Percentiles rank a stretch among this genome's conserved stretches.
Evolutionary conservation across 768 basidiomycete genomes (phyloP).

Genomic region (Coprinopsis sp.): DNA sequence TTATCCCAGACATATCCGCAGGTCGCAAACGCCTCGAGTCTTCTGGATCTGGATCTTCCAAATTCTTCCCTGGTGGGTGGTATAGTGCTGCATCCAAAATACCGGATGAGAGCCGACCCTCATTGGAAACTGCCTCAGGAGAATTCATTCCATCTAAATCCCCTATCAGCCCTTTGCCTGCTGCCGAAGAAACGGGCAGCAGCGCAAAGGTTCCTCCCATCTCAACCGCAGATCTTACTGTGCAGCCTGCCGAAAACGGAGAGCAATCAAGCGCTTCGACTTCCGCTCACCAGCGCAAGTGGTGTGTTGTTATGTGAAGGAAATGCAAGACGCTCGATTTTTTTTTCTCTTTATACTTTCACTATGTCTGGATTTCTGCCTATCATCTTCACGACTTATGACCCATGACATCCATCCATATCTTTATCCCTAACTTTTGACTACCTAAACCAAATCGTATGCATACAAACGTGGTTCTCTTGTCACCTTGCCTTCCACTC

Average conservation of each 20-base stretch:
- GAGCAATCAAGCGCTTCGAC: conserved; percentile 10
- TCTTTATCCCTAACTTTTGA: too few relatives aligned
- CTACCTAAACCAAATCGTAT: too few relatives aligned
- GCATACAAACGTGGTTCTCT: too few relatives aligned
- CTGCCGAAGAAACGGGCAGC: too few relatives aligned
- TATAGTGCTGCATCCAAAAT: conserved; percentile 34
- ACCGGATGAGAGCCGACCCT: conserved; percentile 39
- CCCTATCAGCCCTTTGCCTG: conserved; percentile 17
- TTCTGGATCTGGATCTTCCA: conserved; percentile 43
- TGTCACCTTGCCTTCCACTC: too few relatives aligned
- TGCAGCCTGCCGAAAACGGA: conserved; percentile 7
- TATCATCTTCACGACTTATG: too few relatives aligned
- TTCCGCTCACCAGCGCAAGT: conserved; percentile 11
- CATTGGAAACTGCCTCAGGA: conserved; percentile 46
- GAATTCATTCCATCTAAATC: conserved; percentile 37
- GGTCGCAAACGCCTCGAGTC: conserved; percentile 45
- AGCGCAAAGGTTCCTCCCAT: conserved; percentile 2
- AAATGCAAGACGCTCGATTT: too few relatives aligned
- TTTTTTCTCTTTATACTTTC: too few relatives aligned
- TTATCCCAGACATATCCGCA: conserved; percentile 9
- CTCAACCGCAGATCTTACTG: conserved; percentile 6
- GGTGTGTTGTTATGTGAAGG: conserved; percentile 17
- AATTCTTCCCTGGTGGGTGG: conserved; percentile 57
- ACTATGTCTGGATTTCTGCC: too few relatives aligned
- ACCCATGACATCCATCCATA: too few relatives aligned